These are phyloP conservation scores for Porcisia hertigi DNA, from an alignment of 208 protist species.

Conservation along the genomic window DNA sequence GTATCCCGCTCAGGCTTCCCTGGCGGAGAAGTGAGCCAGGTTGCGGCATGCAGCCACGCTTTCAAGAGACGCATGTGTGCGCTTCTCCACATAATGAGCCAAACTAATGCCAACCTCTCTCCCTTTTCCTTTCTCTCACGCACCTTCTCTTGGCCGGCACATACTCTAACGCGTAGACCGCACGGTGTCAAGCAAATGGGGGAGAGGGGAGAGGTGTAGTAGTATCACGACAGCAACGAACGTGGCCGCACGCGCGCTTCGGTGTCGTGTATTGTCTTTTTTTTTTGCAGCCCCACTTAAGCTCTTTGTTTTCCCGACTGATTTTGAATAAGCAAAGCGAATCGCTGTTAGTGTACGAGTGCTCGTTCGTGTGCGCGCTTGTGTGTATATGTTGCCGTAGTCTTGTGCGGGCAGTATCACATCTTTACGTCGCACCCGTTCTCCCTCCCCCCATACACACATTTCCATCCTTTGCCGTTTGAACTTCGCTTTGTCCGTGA, in stretches of 20 bases:
- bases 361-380: background rate
- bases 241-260: too few species aligned
- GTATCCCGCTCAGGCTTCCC: constrained; percentile 64
- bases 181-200: background rate
- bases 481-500: background rate
- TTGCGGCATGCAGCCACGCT: background rate
- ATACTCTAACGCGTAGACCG: background rate
- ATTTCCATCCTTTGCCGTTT: background rate
- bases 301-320: background rate
- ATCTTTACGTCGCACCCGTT: background rate
- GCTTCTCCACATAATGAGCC: too few species aligned
- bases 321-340: background rate
- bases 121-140: too few species aligned
- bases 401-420: background rate
- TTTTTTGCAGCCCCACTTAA: too few species aligned
- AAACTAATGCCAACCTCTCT: background rate
- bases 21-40: constrained; percentile 31
- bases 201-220: background rate
- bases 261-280: too few species aligned
- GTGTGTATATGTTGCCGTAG: background rate
- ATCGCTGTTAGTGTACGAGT: background rate
- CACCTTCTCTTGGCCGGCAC: too few species aligned
- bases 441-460: too few species aligned
- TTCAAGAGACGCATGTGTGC: background rate
- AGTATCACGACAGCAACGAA: too few species aligned